These are phyloP conservation scores for Anastatica hierochuntica DNA, from an alignment of 345 rosid genomes.

Conservation along the genomic window DNA sequence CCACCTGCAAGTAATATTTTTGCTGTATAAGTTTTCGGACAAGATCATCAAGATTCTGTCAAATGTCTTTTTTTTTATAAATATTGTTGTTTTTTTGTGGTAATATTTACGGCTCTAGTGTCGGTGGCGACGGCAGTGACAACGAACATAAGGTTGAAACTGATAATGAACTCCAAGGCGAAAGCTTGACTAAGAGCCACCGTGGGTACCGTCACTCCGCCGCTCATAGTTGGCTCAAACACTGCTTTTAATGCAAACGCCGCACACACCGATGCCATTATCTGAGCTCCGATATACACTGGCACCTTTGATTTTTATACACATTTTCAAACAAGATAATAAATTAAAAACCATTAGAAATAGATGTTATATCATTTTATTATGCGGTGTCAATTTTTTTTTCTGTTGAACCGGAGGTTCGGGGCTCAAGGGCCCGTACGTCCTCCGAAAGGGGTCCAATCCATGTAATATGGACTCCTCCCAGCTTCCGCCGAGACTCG, in stretches of 20 bases:
- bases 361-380: no score
- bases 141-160: conserved; percentile 88
- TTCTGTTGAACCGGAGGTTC: no score
- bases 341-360: no score
- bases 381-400: no score
- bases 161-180: conserved; percentile 72
- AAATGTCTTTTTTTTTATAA: neutral
- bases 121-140: conserved; percentile 92
- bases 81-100: neutral
- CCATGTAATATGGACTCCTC: no score
- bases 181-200: conserved; percentile 55
- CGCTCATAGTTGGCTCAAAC: conserved; percentile 59
- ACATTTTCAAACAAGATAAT: neutral
- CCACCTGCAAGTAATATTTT: conserved; percentile 58
- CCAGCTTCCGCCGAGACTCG: no score
- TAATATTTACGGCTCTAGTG: conserved; percentile 65
- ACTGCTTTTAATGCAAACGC: conserved; percentile 58
- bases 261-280: conserved; percentile 60
- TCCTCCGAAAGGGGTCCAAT: no score
- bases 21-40: no score
- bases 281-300: conserved; percentile 59
- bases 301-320: conserved; percentile 45
- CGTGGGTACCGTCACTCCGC: conserved; percentile 79
- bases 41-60: neutral
- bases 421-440: no score